Evolutionary conservation across 371 early-diverging fungal species (phyloP).

Genomic region (Synchytrium microbalum): DNA sequence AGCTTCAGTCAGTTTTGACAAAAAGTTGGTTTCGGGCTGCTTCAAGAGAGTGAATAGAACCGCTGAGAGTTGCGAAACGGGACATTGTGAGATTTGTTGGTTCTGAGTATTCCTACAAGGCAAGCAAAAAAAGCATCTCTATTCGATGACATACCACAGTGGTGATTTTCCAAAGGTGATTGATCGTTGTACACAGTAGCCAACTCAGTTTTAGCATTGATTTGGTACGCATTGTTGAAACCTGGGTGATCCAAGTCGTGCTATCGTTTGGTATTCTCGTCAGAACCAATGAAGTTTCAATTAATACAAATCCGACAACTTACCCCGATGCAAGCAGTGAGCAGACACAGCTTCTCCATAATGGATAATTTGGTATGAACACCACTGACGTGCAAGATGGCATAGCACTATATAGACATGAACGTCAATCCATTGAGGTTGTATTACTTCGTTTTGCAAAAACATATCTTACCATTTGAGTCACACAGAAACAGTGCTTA

Average conservation of each 20-base stretch:
- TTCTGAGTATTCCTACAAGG: too few species aligned
- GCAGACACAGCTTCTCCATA: constrained; percentile 27
- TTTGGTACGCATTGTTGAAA: constrained; percentile 46
- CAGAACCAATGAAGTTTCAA: too few species aligned
- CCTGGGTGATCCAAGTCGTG: constrained; percentile 18
- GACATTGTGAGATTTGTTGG: too few species aligned
- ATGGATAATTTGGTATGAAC: constrained; percentile 22
- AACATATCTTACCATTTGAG: constrained; percentile 28
- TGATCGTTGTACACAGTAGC: constrained; percentile 48
- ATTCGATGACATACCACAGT: constrained; percentile 9
- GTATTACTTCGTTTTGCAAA: neutral
- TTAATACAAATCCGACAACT: too few species aligned
- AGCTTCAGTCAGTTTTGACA: constrained; percentile 26
- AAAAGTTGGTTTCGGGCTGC: constrained; percentile 33
- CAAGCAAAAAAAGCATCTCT: too few species aligned
- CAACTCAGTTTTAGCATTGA: constrained; percentile 39
- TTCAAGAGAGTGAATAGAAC: constrained; percentile 41
- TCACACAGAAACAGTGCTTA: constrained; percentile 8
- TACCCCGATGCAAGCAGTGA: constrained; percentile 30
- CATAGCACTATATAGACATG: constrained; percentile 27
- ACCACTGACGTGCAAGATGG: constrained; percentile 26
- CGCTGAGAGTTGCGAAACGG: too few species aligned
- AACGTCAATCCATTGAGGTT: neutral
- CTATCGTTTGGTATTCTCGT: constrained; percentile 5
- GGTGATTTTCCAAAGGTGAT: constrained; percentile 49